phyloP scores from a whole-genome alignment of 441 rosid species.

The Arabidopsis lyrata region DNA sequence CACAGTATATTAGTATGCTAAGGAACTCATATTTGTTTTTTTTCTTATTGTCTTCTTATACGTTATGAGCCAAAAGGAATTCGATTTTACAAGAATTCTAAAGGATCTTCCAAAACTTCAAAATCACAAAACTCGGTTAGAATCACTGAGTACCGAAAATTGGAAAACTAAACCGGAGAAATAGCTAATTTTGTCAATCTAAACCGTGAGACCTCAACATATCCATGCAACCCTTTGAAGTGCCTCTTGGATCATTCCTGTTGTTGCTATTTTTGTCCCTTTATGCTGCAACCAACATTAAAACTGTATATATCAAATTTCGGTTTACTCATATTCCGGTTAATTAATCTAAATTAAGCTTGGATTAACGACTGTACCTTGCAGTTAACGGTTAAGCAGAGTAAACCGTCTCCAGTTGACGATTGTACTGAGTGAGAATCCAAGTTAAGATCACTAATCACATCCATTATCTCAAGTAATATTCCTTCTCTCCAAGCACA shows the following conservation, averaged over 20 bases:
- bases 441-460: slow-evolving; percentile 60
- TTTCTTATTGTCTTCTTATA: neutral
- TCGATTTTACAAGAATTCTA: slow-evolving; percentile 18
- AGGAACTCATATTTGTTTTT: neutral
- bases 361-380: slow-evolving; percentile 54
- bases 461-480: slow-evolving; percentile 80
- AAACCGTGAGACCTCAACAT: slow-evolving; percentile 44
- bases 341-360: slow-evolving; percentile 15
- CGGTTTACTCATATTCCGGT: slow-evolving; percentile 12
- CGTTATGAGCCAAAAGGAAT: slow-evolving; percentile 14
- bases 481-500: slow-evolving; percentile 88
- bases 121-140: slow-evolving; percentile 29
- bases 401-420: slow-evolving; percentile 65
- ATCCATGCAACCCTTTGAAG: slow-evolving; percentile 65
- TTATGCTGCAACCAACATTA: slow-evolving; percentile 56
- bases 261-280: slow-evolving; percentile 55
- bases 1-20: neutral
- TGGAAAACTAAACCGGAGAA: slow-evolving; percentile 25
- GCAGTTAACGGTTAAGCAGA: slow-evolving; percentile 68
- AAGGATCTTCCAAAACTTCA: slow-evolving; percentile 14
- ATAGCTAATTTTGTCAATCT: slow-evolving; percentile 34
- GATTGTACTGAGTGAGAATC: slow-evolving; percentile 87
- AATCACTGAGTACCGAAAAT: slow-evolving; percentile 7
- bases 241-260: slow-evolving; percentile 60
- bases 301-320: neutral